A percentile compares a stretch with the other conserved stretches of the same genome.
phyloP scores from a whole-genome alignment of 129 eudicot species.

The Centella asiatica region DNA sequence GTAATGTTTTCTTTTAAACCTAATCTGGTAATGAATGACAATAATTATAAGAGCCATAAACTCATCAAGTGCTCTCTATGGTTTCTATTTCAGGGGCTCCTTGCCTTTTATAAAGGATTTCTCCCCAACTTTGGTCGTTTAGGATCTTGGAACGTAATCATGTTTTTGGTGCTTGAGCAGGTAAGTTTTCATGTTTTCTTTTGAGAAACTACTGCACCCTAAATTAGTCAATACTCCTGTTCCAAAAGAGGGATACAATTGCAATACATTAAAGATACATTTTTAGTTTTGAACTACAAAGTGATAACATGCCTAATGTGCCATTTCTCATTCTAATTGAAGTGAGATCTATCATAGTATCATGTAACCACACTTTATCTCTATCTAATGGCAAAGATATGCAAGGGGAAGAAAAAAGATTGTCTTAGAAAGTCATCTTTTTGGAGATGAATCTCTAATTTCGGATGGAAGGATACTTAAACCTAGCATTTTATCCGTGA shows the following conservation, averaged over 20 bases:
- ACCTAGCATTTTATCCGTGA: background rate
- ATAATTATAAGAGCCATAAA: background rate
- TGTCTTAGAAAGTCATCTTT: too few species aligned
- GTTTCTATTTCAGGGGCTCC: conserved; percentile 51
- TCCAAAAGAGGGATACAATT: too few species aligned
- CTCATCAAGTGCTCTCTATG: conserved; percentile 12
- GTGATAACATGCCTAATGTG: background rate
- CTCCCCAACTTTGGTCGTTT: conserved; percentile 79
- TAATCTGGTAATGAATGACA: background rate
- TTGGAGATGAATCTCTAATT: too few species aligned
- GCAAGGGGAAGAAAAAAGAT: too few species aligned
- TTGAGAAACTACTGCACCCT: background rate
- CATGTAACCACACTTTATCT: too few species aligned
- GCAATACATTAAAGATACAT: too few species aligned
- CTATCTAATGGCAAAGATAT: too few species aligned
- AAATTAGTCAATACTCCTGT: background rate
- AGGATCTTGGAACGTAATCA: conserved; percentile 83
- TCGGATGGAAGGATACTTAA: too few species aligned
- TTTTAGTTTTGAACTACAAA: too few species aligned
- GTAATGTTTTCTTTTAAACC: conserved; percentile 1
- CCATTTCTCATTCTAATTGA: background rate
- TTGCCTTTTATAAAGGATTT: conserved; percentile 85
- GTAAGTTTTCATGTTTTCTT: conserved; percentile 33
- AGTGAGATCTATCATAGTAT: too few species aligned
- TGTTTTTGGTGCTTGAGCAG: conserved; percentile 81